A percentile compares a stretch with the other conserved stretches of the same genome.
phyloP scores from a whole-genome alignment of 768 basidiomycete genomes.

The Hebeloma cylindrosporum region DNA sequence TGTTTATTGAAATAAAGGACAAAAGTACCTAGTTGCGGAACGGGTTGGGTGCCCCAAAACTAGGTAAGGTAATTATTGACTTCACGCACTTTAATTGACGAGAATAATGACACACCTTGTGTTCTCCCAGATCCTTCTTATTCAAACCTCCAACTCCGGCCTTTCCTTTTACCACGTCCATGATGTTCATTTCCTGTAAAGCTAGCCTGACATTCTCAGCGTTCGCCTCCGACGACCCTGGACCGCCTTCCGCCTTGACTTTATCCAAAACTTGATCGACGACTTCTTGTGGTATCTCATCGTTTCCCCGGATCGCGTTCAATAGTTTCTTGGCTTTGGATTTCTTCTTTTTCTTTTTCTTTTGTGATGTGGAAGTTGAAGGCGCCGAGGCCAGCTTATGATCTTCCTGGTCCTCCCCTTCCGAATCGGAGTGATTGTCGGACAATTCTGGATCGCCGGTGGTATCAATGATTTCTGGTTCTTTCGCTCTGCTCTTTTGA shows the following conservation, averaged over 20 bases:
- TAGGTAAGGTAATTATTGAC: slow-evolving; percentile 24
- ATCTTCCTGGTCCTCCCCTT: slow-evolving; percentile 25
- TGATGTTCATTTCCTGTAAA: slow-evolving; percentile 76
- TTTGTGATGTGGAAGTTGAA: slow-evolving; percentile 38
- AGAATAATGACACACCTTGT: slow-evolving; percentile 63
- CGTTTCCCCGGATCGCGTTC: slow-evolving; percentile 46
- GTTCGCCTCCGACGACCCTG: slow-evolving; percentile 45
- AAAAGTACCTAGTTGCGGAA: slow-evolving; percentile 74
- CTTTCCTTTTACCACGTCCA: slow-evolving; percentile 85
- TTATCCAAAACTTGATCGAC: slow-evolving; percentile 67
- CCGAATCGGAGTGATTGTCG: slow-evolving; percentile 17
- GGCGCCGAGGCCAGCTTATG: slow-evolving; percentile 37
- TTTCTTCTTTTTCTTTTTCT: slow-evolving; percentile 91
- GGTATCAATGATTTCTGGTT: slow-evolving; percentile 41
- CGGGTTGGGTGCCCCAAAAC: slow-evolving; percentile 99
- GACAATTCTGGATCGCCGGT: slow-evolving; percentile 21
- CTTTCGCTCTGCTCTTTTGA: slow-evolving; percentile 42
- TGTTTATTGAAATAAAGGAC: not conserved
- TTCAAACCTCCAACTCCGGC: slow-evolving; percentile 71
- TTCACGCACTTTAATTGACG: not conserved
- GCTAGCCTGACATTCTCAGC: slow-evolving; percentile 67
- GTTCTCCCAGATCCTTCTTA: slow-evolving; percentile 80
- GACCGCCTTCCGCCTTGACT: slow-evolving; percentile 59
- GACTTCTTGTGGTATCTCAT: slow-evolving; percentile 57
- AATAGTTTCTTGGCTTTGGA: slow-evolving; percentile 61